Base-by-base conservation (phyloP, 1,284 basidiomycete genomes). In the Caloboletus firmus region DNA sequence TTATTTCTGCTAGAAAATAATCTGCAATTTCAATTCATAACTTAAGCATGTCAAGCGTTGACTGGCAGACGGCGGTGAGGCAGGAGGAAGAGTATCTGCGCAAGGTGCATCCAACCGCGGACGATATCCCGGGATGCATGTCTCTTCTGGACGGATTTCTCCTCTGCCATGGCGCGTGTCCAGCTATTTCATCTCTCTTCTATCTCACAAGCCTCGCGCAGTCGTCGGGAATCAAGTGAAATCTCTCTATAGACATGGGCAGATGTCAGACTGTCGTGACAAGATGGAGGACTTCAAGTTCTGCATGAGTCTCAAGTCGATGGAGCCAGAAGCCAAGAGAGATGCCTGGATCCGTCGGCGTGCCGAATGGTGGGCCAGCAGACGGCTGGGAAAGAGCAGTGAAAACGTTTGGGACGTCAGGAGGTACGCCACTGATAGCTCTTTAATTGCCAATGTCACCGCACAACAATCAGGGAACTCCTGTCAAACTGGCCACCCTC, bases 271-370 rank as follows among this genome's bases (percentile, higher is more conserved):
- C 56, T 98, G 96, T 70, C 77, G 76, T 0, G 78, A 79, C 50
- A 95, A 96, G 69, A 81, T 89, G 65, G 87, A 94, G 60, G 95
- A 97, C 64, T 96, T 96, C 81, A 98, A 98, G 74, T 97, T 92
- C 74, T 99, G 96, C 74, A 77, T 98, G 76, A 89, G 86, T 55
- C 76, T 90, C 59, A 95, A 95, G 70, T 79, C 82, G 24, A 76
- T 91, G 71, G 81, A 87, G 46, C 82, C 83, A 11, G 93, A 95
- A 52, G 82, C 87, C 64, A 83, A 84, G 65, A 80, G 90, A 26
- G 82, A 91, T 51, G 82, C 83, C 9, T 99, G 94, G 94, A 86
- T 98, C 52, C 78, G 79, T 44, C 78, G 91, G 24, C 79, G 90
- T 44, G 95, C 95, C 0, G 93, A 97, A 68, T 93, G 90, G 89